Conservation (phyloP, 805 yeast genomes). For the Wickerhamiella dianesei region DNA sequence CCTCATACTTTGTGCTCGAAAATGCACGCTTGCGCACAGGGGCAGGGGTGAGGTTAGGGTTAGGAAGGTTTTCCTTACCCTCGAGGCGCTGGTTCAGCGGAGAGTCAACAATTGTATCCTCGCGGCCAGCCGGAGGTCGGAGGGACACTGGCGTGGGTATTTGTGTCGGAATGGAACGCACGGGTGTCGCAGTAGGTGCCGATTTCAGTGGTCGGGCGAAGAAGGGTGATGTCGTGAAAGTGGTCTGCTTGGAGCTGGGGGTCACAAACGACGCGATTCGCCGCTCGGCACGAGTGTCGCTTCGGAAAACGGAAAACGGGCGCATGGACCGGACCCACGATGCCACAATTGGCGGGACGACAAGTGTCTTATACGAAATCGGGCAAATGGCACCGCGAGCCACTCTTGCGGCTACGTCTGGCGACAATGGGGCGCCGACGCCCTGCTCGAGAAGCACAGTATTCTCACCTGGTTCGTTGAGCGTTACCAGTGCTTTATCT, state of each 20-base stretch:
- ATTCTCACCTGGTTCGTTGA: slow-evolving; percentile 32
- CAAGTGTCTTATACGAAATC: slow-evolving; percentile 31
- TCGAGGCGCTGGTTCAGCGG: neutral
- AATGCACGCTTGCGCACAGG: neutral
- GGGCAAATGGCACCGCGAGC: slow-evolving; percentile 64
- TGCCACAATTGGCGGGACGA: slow-evolving; percentile 3
- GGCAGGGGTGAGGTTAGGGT: neutral
- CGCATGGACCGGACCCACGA: neutral
- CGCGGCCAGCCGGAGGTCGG: neutral
- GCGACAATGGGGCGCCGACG: slow-evolving; percentile 28
- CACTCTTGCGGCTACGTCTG: slow-evolving; percentile 38
- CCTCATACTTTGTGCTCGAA: neutral
- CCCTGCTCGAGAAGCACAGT: slow-evolving; percentile 23
- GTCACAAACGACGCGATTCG: neutral
- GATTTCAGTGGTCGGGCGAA: neutral
- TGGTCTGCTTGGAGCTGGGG: neutral
- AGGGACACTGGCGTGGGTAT: neutral
- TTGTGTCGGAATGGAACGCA: no score
- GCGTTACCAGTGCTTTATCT: slow-evolving; percentile 34
- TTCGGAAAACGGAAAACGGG: neutral
- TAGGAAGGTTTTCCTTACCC: neutral
- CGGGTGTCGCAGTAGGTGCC: no score
- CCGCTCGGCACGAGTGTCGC: neutral
- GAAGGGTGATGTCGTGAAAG: neutral
- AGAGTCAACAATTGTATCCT: neutral